A percentile compares a stretch with the other conserved stretches of the same genome.
These are phyloP conservation scores for Periconia macrospinosa DNA, from an alignment of 2,329 filamentous ascomycete species.

Conservation along the genomic window DNA sequence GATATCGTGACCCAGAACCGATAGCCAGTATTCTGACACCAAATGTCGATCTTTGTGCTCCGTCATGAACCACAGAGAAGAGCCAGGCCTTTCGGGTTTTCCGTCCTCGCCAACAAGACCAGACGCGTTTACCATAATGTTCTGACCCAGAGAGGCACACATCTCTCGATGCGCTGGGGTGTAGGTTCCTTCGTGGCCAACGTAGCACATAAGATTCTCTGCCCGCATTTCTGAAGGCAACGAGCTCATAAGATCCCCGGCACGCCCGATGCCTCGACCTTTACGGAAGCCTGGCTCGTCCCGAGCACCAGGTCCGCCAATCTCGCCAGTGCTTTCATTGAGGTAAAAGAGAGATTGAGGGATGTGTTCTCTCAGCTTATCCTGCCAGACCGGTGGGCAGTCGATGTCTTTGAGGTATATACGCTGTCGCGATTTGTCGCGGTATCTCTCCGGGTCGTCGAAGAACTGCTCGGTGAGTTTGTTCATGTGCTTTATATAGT, in stretches of 20 bases:
- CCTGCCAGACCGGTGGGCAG: slow-evolving; percentile 83
- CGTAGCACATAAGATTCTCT: slow-evolving; percentile 97
- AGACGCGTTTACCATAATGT: slow-evolving; percentile 97
- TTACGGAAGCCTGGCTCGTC: slow-evolving; percentile 52
- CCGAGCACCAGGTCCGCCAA: slow-evolving; percentile 58
- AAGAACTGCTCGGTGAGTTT: slow-evolving; percentile 80
- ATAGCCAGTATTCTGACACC: slow-evolving; percentile 91
- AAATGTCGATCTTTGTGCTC: slow-evolving; percentile 88
- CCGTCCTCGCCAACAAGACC: slow-evolving; percentile 64
- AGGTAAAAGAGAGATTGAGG: slow-evolving; percentile 86
- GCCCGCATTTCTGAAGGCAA: slow-evolving; percentile 85
- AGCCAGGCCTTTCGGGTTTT: slow-evolving; percentile 74
- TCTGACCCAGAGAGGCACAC: slow-evolving; percentile 94
- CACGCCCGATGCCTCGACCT: slow-evolving; percentile 65
- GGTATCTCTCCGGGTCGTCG: slow-evolving; percentile 69
- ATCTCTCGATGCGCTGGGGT: slow-evolving; percentile 95
- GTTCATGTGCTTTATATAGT: slow-evolving; percentile 87
- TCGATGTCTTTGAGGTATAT: slow-evolving; percentile 98
- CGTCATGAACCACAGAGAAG: slow-evolving; percentile 98
- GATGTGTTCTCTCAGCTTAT: slow-evolving; percentile 75
- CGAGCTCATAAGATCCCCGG: slow-evolving; percentile 94
- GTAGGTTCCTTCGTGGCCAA: slow-evolving; percentile 95
- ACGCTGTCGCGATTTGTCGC: slow-evolving; percentile 77
- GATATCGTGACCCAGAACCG: slow-evolving; percentile 90
- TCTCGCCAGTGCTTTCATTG: slow-evolving; percentile 72